Percentiles rank a stretch among this genome's conserved stretches.
These are phyloP conservation scores for Trichoderma asperellum DNA, from an alignment of 2,329 filamentous ascomycete species.

Conservation along the genomic window DNA sequence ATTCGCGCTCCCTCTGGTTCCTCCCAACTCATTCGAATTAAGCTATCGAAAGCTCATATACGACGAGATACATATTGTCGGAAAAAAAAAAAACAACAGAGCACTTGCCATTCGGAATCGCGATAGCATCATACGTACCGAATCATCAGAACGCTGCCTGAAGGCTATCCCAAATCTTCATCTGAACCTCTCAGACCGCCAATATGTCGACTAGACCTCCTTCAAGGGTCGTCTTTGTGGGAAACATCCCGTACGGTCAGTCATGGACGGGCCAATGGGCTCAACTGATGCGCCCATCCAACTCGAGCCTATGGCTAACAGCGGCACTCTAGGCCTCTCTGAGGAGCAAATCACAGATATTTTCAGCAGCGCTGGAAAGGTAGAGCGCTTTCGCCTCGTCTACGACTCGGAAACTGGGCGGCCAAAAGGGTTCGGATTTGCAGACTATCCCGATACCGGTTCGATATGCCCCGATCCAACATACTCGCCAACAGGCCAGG, in stretches of 20 bases:
- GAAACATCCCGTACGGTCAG: constrained; percentile 81
- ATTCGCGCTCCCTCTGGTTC: not conserved
- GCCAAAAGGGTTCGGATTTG: constrained; percentile 95
- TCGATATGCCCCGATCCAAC: constrained; percentile 34
- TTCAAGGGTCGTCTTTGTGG: constrained; percentile 80
- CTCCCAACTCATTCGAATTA: not conserved
- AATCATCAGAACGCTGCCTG: not conserved
- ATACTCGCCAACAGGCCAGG: not conserved
- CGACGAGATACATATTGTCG: not conserved
- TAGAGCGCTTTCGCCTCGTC: constrained; percentile 88
- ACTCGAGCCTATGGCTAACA: constrained; percentile 32
- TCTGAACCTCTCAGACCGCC: constrained; percentile 23
- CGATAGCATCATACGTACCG: not conserved
- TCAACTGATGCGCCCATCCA: not conserved
- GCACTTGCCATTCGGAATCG: not conserved
- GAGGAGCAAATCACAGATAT: constrained; percentile 97
- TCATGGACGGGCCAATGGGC: constrained; percentile 23
- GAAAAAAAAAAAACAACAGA: not conserved
- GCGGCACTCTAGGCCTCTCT: constrained; percentile 70
- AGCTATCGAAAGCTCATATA: not conserved
- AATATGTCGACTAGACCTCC: constrained; percentile 73
- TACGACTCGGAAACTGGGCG: constrained; percentile 94
- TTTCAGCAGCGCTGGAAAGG: constrained; percentile 86
- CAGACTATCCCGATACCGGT: constrained; percentile 92
- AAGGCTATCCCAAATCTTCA: not conserved